Conservation (phyloP, 495 filamentous ascomycete genomes). For the Penicillium paradoxum region DNA sequence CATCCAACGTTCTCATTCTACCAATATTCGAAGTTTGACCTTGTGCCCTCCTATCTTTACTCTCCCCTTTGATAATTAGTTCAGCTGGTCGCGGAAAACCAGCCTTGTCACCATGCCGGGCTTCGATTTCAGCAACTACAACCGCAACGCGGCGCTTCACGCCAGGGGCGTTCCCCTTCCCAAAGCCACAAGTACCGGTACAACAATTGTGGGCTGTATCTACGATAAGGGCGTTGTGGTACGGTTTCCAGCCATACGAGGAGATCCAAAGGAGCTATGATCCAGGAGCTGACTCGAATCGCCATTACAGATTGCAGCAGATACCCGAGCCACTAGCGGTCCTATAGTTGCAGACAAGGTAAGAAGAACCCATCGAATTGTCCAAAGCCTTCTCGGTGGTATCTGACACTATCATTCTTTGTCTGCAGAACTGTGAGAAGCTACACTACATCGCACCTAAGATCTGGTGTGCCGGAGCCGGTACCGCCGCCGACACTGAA, state of each 20-base stretch:
- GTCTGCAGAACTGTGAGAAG: constrained; percentile 89
- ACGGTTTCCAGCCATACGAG: constrained; percentile 25
- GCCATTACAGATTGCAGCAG: constrained; percentile 74
- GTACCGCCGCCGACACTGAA: constrained; percentile 97
- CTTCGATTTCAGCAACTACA: constrained; percentile 99
- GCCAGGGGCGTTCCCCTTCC: constrained; percentile 88
- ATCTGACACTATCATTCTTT: background rate
- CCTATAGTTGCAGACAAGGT: constrained; percentile 99
- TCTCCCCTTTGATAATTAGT: background rate
- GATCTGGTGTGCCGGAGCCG: constrained; percentile 99
- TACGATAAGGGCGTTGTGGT: constrained; percentile 95
- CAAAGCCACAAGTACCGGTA: constrained; percentile 98
- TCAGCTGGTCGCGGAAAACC: constrained; percentile 10
- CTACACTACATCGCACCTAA: constrained; percentile 97
- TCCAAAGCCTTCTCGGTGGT: background rate
- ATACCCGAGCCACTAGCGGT: constrained; percentile 95
- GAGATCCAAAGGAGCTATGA: background rate
- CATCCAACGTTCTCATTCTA: constrained; percentile 9
- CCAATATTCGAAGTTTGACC: constrained; percentile 3
- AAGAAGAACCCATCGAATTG: constrained; percentile 4
- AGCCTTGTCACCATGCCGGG: constrained; percentile 70
- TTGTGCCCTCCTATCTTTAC: background rate
- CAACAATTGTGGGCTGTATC: constrained; percentile 97
- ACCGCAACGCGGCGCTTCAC: constrained; percentile 94
- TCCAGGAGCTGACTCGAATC: constrained; percentile 11